phyloP scores from a whole-genome alignment of 495 filamentous ascomycete species.

The Cladorrhinum samala region DNA sequence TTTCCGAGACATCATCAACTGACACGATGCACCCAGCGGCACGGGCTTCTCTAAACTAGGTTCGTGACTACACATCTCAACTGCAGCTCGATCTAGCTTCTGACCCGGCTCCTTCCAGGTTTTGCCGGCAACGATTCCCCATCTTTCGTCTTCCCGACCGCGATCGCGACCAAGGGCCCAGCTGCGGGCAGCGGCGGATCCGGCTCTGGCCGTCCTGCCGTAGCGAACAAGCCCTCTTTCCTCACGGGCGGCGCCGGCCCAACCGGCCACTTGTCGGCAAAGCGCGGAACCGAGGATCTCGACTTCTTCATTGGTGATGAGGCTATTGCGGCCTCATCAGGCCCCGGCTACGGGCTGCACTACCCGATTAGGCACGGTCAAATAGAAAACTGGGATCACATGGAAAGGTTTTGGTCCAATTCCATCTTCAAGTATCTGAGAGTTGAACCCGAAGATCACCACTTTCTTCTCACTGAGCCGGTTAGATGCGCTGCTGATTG shows the following conservation, averaged over 20 bases:
- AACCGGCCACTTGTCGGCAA: conserved; percentile 72
- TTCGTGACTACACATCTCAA: conserved; percentile 34
- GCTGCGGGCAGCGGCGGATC: conserved; percentile 63
- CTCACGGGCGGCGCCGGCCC: conserved; percentile 84
- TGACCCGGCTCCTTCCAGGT: conserved; percentile 46
- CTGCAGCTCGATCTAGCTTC: background rate
- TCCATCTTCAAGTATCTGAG: conserved; percentile 99
- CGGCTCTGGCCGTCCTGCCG: conserved; percentile 78
- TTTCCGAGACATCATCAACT: conserved; percentile 8
- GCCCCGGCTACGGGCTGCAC: conserved; percentile 90
- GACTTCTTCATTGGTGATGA: conserved; percentile 99
- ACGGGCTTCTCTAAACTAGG: conserved; percentile 98
- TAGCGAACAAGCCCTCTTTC: conserved; percentile 91
- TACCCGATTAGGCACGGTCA: conserved; percentile 97
- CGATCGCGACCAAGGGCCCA: conserved; percentile 88
- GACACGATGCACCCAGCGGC: conserved; percentile 56
- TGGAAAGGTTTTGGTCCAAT: conserved; percentile 99
- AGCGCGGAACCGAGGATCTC: conserved; percentile 94
- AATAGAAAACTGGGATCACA: conserved; percentile 98
- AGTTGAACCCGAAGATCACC: conserved; percentile 96
- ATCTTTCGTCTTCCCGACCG: conserved; percentile 97
- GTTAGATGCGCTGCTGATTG: conserved; percentile 43
- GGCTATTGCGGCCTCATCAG: conserved; percentile 73
- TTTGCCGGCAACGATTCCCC: conserved; percentile 99
- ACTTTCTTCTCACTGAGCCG: conserved; percentile 95